Base-by-base conservation (phyloP, 768 basidiomycete genomes). In the Plicaturopsis crispa region DNA sequence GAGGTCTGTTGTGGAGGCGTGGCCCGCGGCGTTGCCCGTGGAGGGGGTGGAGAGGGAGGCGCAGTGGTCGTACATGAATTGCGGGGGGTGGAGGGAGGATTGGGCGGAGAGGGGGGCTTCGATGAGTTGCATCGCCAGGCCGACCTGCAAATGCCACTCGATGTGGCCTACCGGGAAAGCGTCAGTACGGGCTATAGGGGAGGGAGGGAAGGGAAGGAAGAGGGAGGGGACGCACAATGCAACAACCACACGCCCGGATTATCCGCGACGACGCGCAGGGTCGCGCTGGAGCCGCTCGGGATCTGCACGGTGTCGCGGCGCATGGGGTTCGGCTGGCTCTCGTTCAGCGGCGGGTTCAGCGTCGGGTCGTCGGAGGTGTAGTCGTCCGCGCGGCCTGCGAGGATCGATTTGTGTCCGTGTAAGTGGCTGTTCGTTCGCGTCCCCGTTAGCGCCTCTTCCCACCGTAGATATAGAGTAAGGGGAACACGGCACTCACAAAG, bases 191-290 rank as follows among this genome's bases (percentile, higher is more conserved):
- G 8, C 17, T 11, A 32, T 20, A 12, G 20, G 33, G 31, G 5
- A 30, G 24, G 31, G 19, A 22, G 8, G 26, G 16, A 30, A 22
- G 20, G 11, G 14, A 22, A 24, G 35, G 33, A 11, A 33, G 16
- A 20, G 35, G 36, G 22, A 26, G 50, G 35, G 22, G 32, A 65
- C 80, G 39, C 51, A 82, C 80, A 90, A 56, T 88, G 86, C 55
- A 90, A 73, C 46, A 90, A 58, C 85, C 89, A 93, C 6, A 73
- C 80, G 8, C 94, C 94, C 1, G 94, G 94, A 60, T 98, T 98
- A 56, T 98, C 87, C 1, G 89, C 88, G 33, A 81, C 63, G 49
- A 92, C 59, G 16, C 90, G 78, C 32, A 99, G 61, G 0, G 84
- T 85, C 8, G 73, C 84, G 3, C 79, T 79, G 14, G 72, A 60